Evolutionary conservation across 2,329 filamentous ascomycete genomes (phyloP).

Genomic region (Cryphonectria naterciae): DNA sequence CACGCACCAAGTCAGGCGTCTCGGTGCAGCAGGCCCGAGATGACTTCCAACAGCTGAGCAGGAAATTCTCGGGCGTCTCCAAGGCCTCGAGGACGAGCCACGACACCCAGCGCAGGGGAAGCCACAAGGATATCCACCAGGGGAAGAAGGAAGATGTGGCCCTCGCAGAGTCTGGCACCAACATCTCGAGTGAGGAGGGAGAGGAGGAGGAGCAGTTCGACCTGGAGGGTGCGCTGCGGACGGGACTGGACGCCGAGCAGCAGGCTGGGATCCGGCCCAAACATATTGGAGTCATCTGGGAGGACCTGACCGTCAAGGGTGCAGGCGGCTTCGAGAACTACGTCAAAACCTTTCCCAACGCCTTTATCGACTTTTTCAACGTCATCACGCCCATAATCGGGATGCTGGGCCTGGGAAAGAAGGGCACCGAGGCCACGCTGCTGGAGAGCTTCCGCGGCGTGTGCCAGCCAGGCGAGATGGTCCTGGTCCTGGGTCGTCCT

Average conservation of each 20-base stretch:
- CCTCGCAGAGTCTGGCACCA: conserved; percentile 40
- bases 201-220: conserved; percentile 68
- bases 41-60: conserved; percentile 71
- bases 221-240: conserved; percentile 73
- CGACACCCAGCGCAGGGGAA: conserved; percentile 13
- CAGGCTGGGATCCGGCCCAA: conserved; percentile 81
- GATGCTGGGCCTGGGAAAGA: conserved; percentile 67
- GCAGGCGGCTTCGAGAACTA: conserved; percentile 75
- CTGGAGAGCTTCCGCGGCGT: conserved; percentile 73
- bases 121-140: conserved; percentile 12
- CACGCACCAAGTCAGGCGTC: conserved; percentile 52
- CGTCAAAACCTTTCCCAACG: conserved; percentile 75
- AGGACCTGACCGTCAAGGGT: conserved; percentile 75
- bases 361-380: conserved; percentile 77
- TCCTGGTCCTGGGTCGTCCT: conserved; percentile 78
- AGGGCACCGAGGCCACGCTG: conserved; percentile 73
- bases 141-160: conserved; percentile 44
- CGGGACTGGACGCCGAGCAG: conserved; percentile 70
- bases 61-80: conserved; percentile 62
- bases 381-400: conserved; percentile 66
- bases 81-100: conserved; percentile 49
- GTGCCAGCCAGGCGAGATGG: conserved; percentile 83
- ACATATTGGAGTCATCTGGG: conserved; percentile 80
- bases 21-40: conserved; percentile 70
- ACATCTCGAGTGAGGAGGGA: conserved; percentile 46